These are phyloP conservation scores for Clitopilus passeckerianus DNA, from an alignment of 768 basidiomycete species.

Conservation along the genomic window DNA sequence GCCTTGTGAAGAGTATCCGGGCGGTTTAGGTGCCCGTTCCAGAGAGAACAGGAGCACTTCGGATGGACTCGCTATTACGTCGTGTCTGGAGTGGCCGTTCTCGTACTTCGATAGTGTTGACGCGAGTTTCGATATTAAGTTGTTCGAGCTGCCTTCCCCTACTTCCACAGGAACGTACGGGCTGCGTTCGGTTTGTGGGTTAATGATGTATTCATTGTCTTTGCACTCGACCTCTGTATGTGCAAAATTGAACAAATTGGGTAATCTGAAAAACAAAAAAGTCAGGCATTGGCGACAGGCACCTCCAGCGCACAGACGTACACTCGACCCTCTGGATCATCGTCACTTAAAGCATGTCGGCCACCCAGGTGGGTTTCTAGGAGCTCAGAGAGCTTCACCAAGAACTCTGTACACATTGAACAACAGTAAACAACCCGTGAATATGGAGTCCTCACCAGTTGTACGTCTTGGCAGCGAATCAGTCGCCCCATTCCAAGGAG, in stretches of 20 bases:
- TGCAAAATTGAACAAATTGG: slow-evolving; percentile 49
- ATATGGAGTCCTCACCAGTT: slow-evolving; percentile 6
- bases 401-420: slow-evolving; percentile 36
- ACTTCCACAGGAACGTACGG: slow-evolving; percentile 50
- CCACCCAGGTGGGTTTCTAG: slow-evolving; percentile 41
- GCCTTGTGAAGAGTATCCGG: slow-evolving; percentile 1
- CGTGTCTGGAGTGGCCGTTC: slow-evolving; percentile 32
- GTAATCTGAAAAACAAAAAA: slow-evolving; percentile 15
- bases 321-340: slow-evolving; percentile 20
- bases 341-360: slow-evolving; percentile 21
- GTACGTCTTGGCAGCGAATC: slow-evolving; percentile 16
- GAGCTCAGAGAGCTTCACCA: slow-evolving; percentile 32
- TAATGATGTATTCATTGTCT: slow-evolving; percentile 6
- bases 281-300: not conserved
- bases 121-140: slow-evolving; percentile 56
- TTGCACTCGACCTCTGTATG: slow-evolving; percentile 42
- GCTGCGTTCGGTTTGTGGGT: slow-evolving; percentile 24
- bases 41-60: slow-evolving; percentile 59
- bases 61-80: slow-evolving; percentile 59
- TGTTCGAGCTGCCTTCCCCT: slow-evolving; percentile 37
- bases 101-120: slow-evolving; percentile 29
- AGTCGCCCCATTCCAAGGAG: slow-evolving; percentile 26
- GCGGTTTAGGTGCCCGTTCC: slow-evolving; percentile 10
- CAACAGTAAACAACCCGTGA: not conserved
- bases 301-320: slow-evolving; percentile 10